Evolutionary conservation across 495 filamentous ascomycete species (phyloP).

Genomic region (Penicillium verhagenii): DNA sequence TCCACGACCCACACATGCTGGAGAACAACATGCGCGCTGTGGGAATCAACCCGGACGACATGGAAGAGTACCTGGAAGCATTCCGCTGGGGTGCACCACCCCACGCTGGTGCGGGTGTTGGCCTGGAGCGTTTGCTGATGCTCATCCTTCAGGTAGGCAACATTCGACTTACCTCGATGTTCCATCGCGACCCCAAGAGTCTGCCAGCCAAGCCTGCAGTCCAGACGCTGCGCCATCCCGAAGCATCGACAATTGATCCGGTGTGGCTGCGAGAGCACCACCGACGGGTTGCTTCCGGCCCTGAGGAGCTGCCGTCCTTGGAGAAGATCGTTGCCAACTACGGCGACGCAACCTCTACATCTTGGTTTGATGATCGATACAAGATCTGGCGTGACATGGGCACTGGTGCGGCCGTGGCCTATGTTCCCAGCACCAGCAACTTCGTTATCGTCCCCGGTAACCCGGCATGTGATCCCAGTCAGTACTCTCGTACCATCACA

Average conservation of each 20-base stretch:
- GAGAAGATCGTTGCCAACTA: constrained; percentile 87
- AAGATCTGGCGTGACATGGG: constrained; percentile 74
- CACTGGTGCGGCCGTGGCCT: constrained; percentile 79
- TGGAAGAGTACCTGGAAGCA: constrained; percentile 85
- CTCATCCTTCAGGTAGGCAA: constrained; percentile 81
- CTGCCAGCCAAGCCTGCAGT: constrained; percentile 58
- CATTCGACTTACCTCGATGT: constrained; percentile 82
- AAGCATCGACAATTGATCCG: constrained; percentile 70
- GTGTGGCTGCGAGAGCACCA: constrained; percentile 52
- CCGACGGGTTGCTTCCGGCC: constrained; percentile 35
- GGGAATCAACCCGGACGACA: constrained; percentile 70
- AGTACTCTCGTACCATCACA: constrained; percentile 67
- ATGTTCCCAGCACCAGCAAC: constrained; percentile 66
- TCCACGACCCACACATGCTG: constrained; percentile 76
- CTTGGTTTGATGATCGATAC: constrained; percentile 81
- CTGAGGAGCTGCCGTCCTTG: constrained; percentile 62
- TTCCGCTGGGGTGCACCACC: constrained; percentile 89
- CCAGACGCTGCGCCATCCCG: constrained; percentile 66
- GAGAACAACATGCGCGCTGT: constrained; percentile 70
- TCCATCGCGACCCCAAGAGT: constrained; percentile 80
- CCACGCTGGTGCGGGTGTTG: constrained; percentile 87
- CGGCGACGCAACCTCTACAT: constrained; percentile 83
- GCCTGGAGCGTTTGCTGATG: constrained; percentile 84
- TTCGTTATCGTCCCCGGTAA: constrained; percentile 79
- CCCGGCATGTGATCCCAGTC: constrained; percentile 70